Evolutionary conservation across 2,329 filamentous ascomycete genomes (phyloP), one percentile per base, ranked within the genome.

Genomic region (Coniochaeta sp.): DNA sequence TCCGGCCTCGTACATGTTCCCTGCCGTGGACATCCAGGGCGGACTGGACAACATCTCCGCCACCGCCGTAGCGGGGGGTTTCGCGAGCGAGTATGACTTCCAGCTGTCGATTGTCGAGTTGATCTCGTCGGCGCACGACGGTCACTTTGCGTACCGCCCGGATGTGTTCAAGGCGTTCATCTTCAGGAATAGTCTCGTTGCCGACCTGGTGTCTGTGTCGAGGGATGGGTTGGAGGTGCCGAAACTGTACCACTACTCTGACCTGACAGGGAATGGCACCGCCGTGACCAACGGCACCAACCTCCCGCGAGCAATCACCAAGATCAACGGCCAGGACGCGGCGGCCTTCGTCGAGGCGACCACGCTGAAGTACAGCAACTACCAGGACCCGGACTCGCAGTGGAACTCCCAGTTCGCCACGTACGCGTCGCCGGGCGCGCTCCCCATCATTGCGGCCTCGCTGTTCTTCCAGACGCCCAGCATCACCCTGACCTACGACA

Each of bases 111-210:
- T 88, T 2, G 76, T 78, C 52, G 65, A 71, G 31, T 65, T 80
- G 7, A 70, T 83, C 31, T 71, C 72, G 22, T 70, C 70, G 1
- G 77, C 79, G 3, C 82, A 87, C 57, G 85, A 89, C 60, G 82
- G 83, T 1, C 85, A 89, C 60, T 82, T 85, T 49, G 67, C 71
- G 2, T 82, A 76, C 59, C 66, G 74, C 13, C 77, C 79, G 3
- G 77, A 82, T 55, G 67, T 75, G 4, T 70, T 83, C 13, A 73
- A 71, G 38, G 71, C 78, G 0, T 81, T 83, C 66, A 68, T 24
- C 62, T 76, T 58, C 67, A 71, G 49, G 59, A 69, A 66, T 30
- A 53, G 49, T 4, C 54, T 70, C 6, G 61, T 60, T 1, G 18
- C 52, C 6, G 65, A 67, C 16, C 59, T 86, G 1, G 79, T 85